Evolutionary conservation across 108 stramenopile genomes (phyloP).

Genomic region (Chaetoceros tenuissimus): DNA sequence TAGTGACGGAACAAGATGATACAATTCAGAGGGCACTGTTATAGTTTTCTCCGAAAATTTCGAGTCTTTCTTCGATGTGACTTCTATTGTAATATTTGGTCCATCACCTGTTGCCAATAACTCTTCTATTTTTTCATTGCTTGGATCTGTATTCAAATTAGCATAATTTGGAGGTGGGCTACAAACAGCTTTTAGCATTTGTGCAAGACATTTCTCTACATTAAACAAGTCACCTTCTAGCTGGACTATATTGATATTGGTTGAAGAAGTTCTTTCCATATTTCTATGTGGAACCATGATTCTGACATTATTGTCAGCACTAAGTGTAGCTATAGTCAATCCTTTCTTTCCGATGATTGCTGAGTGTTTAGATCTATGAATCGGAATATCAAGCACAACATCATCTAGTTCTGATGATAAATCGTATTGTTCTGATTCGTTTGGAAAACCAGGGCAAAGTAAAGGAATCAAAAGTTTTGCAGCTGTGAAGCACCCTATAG

Average conservation of each 20-base stretch:
- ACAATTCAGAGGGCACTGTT: neutral
- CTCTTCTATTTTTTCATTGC: neutral
- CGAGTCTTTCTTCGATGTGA: neutral
- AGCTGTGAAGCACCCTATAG: constrained; percentile 26
- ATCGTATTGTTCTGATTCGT: neutral
- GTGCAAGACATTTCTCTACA: neutral
- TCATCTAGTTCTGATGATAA: neutral
- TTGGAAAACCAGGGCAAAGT: constrained; percentile 3
- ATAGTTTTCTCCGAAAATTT: neutral
- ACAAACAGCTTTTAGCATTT: neutral
- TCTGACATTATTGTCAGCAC: constrained; percentile 24
- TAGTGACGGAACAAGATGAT: neutral
- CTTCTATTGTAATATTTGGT: neutral
- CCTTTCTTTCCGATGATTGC: constrained; percentile 23
- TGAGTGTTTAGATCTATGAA: constrained; percentile 22
- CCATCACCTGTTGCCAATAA: neutral
- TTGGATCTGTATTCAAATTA: neutral
- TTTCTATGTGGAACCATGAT: constrained; percentile 26
- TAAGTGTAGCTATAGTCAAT: constrained; percentile 15
- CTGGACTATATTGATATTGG: neutral
- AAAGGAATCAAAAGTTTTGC: constrained; percentile 20
- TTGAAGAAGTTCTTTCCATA: neutral
- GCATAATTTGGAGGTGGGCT: neutral
- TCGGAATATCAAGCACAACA: constrained; percentile 21
- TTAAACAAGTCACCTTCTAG: neutral